These are phyloP conservation scores for Eutrema japonicum DNA, from an alignment of 345 rosid genomes.

Conservation along the genomic window DNA sequence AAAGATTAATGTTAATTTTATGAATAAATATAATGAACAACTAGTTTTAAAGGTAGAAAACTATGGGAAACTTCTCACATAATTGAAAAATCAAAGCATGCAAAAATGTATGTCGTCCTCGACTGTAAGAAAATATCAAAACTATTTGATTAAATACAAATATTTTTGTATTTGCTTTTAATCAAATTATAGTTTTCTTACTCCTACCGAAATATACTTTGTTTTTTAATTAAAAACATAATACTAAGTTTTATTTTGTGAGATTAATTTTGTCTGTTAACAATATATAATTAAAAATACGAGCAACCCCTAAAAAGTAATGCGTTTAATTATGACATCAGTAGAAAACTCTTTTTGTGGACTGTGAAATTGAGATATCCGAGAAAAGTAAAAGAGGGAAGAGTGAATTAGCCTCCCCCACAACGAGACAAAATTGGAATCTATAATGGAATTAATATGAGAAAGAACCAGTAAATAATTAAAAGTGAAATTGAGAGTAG, in stretches of 20 bases:
- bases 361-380: conserved; percentile 30
- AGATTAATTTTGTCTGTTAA: background rate
- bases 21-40: background rate
- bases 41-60: background rate
- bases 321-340: conserved; percentile 18
- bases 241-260: background rate
- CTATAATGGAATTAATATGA: conserved; percentile 34
- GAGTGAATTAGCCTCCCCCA: conserved; percentile 41
- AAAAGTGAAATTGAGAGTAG: conserved; percentile 9
- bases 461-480: conserved; percentile 20
- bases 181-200: too few relatives aligned
- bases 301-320: background rate
- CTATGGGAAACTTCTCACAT: background rate
- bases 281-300: background rate
- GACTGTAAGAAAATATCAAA: background rate
- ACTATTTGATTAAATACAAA: too few relatives aligned
- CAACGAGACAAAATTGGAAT: conserved; percentile 39
- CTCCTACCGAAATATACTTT: too few relatives aligned
- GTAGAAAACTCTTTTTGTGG: conserved; percentile 18
- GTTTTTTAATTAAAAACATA: background rate
- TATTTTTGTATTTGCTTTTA: background rate
- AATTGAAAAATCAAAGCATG: background rate
- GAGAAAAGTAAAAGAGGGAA: conserved; percentile 15
- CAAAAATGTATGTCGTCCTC: too few relatives aligned
- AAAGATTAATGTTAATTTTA: background rate